phyloP scores from a whole-genome alignment of 805 yeast species.

The Diddensiella caesifluorescens region DNA sequence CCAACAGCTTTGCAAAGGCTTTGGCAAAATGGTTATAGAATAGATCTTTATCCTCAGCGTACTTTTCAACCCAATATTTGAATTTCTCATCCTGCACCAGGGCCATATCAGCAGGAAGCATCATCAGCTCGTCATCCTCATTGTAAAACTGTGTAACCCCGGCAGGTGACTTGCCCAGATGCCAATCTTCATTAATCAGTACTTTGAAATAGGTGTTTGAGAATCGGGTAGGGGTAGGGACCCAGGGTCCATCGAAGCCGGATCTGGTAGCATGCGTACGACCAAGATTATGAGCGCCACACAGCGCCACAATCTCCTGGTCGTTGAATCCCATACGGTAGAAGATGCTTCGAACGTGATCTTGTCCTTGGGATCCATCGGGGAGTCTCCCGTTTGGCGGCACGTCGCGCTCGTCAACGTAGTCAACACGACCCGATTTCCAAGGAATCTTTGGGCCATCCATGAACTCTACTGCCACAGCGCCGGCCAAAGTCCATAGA shows the following conservation, averaged over 20 bases:
- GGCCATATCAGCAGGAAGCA: constrained; percentile 79
- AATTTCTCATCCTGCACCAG: constrained; percentile 57
- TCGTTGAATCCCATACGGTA: constrained; percentile 56
- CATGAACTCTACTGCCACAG: constrained; percentile 54
- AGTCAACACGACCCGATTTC: constrained; percentile 69
- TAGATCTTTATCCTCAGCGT: constrained; percentile 57
- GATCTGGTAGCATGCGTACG: constrained; percentile 59
- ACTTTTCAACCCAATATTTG: constrained; percentile 54
- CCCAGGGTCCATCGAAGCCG: constrained; percentile 90
- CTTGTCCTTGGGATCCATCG: constrained; percentile 48
- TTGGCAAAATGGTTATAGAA: constrained; percentile 61
- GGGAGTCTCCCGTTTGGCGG: constrained; percentile 64
- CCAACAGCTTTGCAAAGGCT: constrained; percentile 67
- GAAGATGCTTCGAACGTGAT: constrained; percentile 51
- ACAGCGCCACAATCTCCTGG: constrained; percentile 55
- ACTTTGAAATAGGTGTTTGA: constrained; percentile 67
- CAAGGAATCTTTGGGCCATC: constrained; percentile 68
- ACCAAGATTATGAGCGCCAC: constrained; percentile 61
- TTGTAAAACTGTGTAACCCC: constrained; percentile 38
- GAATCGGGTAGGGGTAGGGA: constrained; percentile 68
- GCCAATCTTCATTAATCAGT: constrained; percentile 54
- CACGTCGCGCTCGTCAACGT: constrained; percentile 46
- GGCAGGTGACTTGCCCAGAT: constrained; percentile 33
- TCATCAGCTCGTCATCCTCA: constrained; percentile 67
- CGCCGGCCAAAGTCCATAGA: constrained; percentile 70